Base-by-base conservation (phyloP, 179 eudicot genomes). In the Vitellaria paradoxa region DNA sequence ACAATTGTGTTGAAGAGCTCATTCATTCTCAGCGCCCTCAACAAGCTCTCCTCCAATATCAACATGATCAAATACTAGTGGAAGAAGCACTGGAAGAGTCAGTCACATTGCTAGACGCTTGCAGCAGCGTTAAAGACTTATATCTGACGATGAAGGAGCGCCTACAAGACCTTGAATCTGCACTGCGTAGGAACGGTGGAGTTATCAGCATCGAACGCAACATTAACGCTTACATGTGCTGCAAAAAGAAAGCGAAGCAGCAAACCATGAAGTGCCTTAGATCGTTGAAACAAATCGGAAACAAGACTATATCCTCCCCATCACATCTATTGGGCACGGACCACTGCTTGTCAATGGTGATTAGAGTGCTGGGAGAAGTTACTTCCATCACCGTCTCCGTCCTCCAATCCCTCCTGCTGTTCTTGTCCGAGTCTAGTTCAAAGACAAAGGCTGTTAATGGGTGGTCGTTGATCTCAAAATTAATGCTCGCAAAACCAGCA, bases 1-100 rank as follows among this genome's bases (percentile, higher is more conserved):
- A 89, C 84, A 86, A 68, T 47, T 82, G 82, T 52, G 68, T 81
- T 2, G 83, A 84, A 45, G 87, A 88, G 26, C 85, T 93, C 46
- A 59, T 89, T 0, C 75, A 84, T 2, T 75, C 86, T 69, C 76
- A 85, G 0, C 72, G 45, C 67, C 60, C 85, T 14, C 83, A 72
- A 61, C 56, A 78, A 66, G 83, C 89, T 3, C 80, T 79, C 57
- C 50, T 84, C 63, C 73, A 80, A 18, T 79, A 82, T 45, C 82
- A 80, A 30, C 57, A 72, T 26, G 84, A 30, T 30, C 37, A 45
- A 66, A 7, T 23, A 17, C 21, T 82, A 49, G 66, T 78, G 9
- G 77, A 82, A 65, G 82, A 79, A 11, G 78, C 82, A 2, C 82
- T 84, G 1, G 82, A 81, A 42, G 60, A 65, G 21, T 82, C 87